These are phyloP conservation scores for Myotisia sp. DNA, from an alignment of 2,329 filamentous ascomycete species.

Conservation along the genomic window DNA sequence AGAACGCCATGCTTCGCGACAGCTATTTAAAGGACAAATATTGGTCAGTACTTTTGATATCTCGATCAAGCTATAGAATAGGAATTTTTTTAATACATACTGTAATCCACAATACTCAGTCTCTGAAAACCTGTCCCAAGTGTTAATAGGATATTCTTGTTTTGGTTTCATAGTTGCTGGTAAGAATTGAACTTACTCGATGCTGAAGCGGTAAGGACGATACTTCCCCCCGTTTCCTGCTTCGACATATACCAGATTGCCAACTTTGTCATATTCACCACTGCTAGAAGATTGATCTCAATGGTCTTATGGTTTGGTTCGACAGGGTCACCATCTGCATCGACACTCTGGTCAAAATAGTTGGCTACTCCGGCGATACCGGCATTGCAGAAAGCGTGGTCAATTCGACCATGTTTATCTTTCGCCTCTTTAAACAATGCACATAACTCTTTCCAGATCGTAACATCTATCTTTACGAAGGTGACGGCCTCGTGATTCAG, in stretches of 20 bases:
- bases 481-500: slow-evolving; percentile 9
- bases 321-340: slow-evolving; percentile 36
- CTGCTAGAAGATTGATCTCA: slow-evolving; percentile 39
- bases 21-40: slow-evolving; percentile 3
- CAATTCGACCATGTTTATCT: slow-evolving; percentile 29
- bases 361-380: slow-evolving; percentile 37
- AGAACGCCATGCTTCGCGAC: slow-evolving; percentile 40
- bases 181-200: slow-evolving; percentile 15
- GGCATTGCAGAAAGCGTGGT: slow-evolving; percentile 42
- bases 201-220: slow-evolving; percentile 42
- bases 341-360: slow-evolving; percentile 35
- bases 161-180: too few relatives aligned
- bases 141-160: neutral
- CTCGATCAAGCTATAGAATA: too few relatives aligned
- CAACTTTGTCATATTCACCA: slow-evolving; percentile 38
- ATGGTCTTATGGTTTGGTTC: slow-evolving; percentile 32
- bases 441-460: slow-evolving; percentile 37
- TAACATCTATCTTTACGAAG: slow-evolving; percentile 37
- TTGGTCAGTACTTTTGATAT: slow-evolving; percentile 13
- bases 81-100: too few relatives aligned
- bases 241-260: slow-evolving; percentile 39
- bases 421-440: slow-evolving; percentile 39
- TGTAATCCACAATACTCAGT: slow-evolving; percentile 39
- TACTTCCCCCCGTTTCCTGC: slow-evolving; percentile 35
- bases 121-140: slow-evolving; percentile 28